Percentiles rank a stretch among this genome's conserved stretches.
These are phyloP conservation scores for Cystobasidium pallidum DNA, from an alignment of 1,284 basidiomycete genomes.

Conservation along the genomic window DNA sequence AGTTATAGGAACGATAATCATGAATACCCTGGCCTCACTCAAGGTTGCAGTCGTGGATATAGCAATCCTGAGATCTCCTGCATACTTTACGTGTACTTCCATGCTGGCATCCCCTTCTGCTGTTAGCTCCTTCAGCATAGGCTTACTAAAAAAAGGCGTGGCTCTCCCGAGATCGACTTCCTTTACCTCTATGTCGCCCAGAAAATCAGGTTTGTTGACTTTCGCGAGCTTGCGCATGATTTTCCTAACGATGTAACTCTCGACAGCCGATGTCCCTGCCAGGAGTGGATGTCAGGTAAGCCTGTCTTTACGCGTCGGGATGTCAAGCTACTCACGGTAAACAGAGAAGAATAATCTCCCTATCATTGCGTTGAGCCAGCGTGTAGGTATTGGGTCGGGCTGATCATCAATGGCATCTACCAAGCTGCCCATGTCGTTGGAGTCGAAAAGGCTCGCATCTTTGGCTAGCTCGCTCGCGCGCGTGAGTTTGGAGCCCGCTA, in stretches of 20 bases:
- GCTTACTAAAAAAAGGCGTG: conserved; percentile 70
- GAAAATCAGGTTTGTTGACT: conserved; percentile 82
- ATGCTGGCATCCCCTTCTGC: conserved; percentile 87
- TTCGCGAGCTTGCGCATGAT: conserved; percentile 92
- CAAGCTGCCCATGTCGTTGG: conserved; percentile 79
- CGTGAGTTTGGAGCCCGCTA: conserved; percentile 68
- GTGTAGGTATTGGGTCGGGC: conserved; percentile 91
- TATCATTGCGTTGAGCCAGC: conserved; percentile 93
- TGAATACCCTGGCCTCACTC: conserved; percentile 53
- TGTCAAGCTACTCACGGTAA: conserved; percentile 62
- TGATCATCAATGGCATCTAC: conserved; percentile 84
- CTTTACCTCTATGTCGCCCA: conserved; percentile 81
- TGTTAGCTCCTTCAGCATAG: conserved; percentile 95
- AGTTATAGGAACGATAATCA: background rate
- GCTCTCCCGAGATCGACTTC: conserved; percentile 86
- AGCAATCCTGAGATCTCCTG: conserved; percentile 84
- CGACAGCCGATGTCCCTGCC: conserved; percentile 46
- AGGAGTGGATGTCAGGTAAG: background rate
- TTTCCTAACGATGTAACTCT: conserved; percentile 74
- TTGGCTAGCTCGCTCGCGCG: conserved; percentile 53
- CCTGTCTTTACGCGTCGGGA: background rate
- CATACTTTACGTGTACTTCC: conserved; percentile 82
- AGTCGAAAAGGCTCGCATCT: conserved; percentile 66
- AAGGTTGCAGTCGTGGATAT: conserved; percentile 86
- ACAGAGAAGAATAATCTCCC: conserved; percentile 90